phyloP scores from a whole-genome alignment of 305 asterid genomes.

The Ajuga reptans region DNA sequence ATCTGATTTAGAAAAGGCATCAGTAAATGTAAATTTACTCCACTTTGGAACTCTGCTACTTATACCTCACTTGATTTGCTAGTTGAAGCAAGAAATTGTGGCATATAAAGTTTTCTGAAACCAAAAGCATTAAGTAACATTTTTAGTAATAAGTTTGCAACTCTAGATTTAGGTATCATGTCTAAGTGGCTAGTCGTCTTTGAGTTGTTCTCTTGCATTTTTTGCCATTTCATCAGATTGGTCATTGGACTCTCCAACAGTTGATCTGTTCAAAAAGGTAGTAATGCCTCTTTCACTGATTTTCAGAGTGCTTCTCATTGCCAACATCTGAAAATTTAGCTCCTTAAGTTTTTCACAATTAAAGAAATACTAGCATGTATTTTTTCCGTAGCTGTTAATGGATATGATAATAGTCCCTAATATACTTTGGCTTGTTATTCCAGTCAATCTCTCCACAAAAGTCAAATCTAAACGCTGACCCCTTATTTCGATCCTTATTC shows the following conservation, averaged over 20 bases:
- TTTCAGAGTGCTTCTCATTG: background rate
- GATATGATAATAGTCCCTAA: background rate
- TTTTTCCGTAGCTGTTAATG: background rate
- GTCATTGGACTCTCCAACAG: background rate
- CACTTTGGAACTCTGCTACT: background rate
- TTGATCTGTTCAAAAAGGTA: background rate
- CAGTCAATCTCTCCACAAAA: background rate
- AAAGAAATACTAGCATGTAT: background rate
- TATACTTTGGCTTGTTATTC: conserved; percentile 5
- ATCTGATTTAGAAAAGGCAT: background rate
- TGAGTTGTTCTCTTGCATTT: background rate
- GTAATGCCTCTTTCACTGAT: background rate
- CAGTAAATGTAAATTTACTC: background rate
- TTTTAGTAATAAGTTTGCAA: background rate
- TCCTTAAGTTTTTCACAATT: background rate
- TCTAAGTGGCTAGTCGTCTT: background rate
- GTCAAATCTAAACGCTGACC: background rate
- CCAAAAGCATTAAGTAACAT: background rate
- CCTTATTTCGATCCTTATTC: background rate
- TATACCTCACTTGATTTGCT: background rate
- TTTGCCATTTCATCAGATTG: conserved; percentile 1
- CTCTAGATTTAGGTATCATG: background rate
- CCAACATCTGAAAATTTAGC: conserved; percentile 11
- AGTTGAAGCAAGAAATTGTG: background rate
- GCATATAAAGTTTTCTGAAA: background rate